Percentiles rank a stretch among this genome's conserved stretches.
Evolutionary conservation across 1,139 yeast species (phyloP).

Genomic region (Yueomyces sp.): DNA sequence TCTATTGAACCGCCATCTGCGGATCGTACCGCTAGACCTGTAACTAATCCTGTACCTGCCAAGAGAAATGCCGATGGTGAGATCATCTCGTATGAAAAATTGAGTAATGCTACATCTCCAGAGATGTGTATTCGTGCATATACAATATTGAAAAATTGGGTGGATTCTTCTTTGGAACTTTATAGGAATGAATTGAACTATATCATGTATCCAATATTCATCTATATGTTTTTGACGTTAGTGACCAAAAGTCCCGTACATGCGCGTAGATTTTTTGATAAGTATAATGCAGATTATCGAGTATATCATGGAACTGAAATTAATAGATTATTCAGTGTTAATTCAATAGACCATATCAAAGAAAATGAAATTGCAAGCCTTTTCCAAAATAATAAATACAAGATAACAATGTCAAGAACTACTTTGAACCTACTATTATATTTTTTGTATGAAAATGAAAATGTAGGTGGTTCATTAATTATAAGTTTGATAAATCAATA

Average conservation of each 20-base stretch:
- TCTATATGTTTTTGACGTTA: constrained; percentile 75
- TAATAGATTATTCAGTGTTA: constrained; percentile 56
- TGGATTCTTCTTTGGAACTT: constrained; percentile 79
- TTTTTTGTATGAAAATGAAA: constrained; percentile 84
- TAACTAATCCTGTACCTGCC: constrained; percentile 31
- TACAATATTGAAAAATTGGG: constrained; percentile 73
- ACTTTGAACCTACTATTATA: constrained; percentile 73
- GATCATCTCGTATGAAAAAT: constrained; percentile 14
- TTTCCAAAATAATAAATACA: constrained; percentile 62
- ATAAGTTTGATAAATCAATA: constrained; percentile 81
- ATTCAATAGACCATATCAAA: constrained; percentile 66
- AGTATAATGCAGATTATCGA: constrained; percentile 60
- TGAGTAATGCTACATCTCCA: constrained; percentile 36
- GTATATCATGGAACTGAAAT: constrained; percentile 72
- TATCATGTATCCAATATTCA: constrained; percentile 78
- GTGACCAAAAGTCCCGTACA: constrained; percentile 48
- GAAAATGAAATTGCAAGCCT: constrained; percentile 74
- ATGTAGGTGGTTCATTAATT: constrained; percentile 80
- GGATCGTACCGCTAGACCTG: constrained; percentile 22
- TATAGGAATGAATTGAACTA: constrained; percentile 82
- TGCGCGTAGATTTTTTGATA: constrained; percentile 67
- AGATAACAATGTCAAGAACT: constrained; percentile 68
- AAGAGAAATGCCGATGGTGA: constrained; percentile 29
- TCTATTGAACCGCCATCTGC: constrained; percentile 25
- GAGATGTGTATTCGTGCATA: constrained; percentile 68